Evolutionary conservation across 73 alveolate species (phyloP), one percentile per base, ranked within the genome.

Genomic region (Paramecium pentaurelia): DNA sequence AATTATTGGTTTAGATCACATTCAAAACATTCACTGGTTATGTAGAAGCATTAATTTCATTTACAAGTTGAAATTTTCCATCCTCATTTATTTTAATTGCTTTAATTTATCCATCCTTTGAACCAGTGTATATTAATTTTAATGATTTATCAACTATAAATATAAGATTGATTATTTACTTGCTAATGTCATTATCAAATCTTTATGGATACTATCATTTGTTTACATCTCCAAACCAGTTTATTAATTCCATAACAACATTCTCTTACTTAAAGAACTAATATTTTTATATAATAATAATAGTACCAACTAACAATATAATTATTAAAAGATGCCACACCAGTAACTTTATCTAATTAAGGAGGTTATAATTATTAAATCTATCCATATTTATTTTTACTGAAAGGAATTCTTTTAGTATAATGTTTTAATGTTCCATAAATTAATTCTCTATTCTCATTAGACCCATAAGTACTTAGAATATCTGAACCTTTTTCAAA

Each of bases 351-450:
- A 75, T 75, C 88, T 38, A 38, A 75, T 8, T 75, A 42, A 75
- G 88, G 88, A 36, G 88, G 88, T 27, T 16, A n/a, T 8, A 75
- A 37, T 27, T 38, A 8, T 75, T 75, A 36, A 38, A 75, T 36
- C 36, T 75, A n/a, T 75, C 88, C 88, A 36, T 38, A 75, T 75
- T 42, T 75, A 12, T 75, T 75, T 10, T 75, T 38, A 20, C 11
- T 42, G 8, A 42, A 38, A 22, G 58, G 88, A 14, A 75, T 75
- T 20, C 58, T 75, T n/a, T 75, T 75, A 1, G 60, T 42, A 16
- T 75, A 42, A 75, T 75, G 88, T 38, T 75, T 75, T 30, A 75
- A 38, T 22, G 88, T 75, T 18, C 88, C 88, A 34, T 42, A 75
- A 36, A 38, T 16, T 38, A 75, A 36, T 38, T 75, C 88, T 38